These are phyloP conservation scores for Talaromyces atroroseus DNA, from an alignment of 2,329 filamentous ascomycete species.

Conservation along the genomic window DNA sequence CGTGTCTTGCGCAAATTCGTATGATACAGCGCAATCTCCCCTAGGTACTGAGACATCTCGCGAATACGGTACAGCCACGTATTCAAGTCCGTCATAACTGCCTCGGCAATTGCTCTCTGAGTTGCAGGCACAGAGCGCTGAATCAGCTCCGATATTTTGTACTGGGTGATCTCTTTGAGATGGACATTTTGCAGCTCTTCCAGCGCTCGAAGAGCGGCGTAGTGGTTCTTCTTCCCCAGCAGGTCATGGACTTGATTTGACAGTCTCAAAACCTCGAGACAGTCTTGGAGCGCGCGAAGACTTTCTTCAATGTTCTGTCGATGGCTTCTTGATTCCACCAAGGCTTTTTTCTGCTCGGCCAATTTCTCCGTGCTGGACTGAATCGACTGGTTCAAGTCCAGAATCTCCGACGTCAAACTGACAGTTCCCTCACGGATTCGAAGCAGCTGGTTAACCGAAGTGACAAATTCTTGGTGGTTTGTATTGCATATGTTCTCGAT, in stretches of 20 bases:
- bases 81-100: slow-evolving; percentile 94
- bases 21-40: slow-evolving; percentile 94
- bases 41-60: slow-evolving; percentile 91
- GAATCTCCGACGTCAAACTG: slow-evolving; percentile 78
- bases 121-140: slow-evolving; percentile 92
- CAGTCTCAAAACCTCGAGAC: slow-evolving; percentile 82
- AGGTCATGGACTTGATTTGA: slow-evolving; percentile 94
- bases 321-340: slow-evolving; percentile 87
- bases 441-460: slow-evolving; percentile 90
- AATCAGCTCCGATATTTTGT: slow-evolving; percentile 91
- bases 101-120: slow-evolving; percentile 87
- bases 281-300: slow-evolving; percentile 80
- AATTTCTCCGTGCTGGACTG: slow-evolving; percentile 91
- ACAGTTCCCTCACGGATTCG: slow-evolving; percentile 87
- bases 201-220: slow-evolving; percentile 84
- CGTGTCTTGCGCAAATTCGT: slow-evolving; percentile 80
- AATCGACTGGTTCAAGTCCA: slow-evolving; percentile 89
- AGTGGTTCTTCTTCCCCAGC: slow-evolving; percentile 88
- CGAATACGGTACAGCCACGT: slow-evolving; percentile 94
- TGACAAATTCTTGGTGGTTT: slow-evolving; percentile 94
- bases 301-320: slow-evolving; percentile 95
- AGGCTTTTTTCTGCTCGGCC: slow-evolving; percentile 85
- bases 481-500: slow-evolving; percentile 93
- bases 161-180: slow-evolving; percentile 87
- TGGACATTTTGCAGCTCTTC: slow-evolving; percentile 97